Evolutionary conservation across 2,329 filamentous ascomycete genomes (phyloP).

Genomic region (Gliomastix tumulicola): DNA sequence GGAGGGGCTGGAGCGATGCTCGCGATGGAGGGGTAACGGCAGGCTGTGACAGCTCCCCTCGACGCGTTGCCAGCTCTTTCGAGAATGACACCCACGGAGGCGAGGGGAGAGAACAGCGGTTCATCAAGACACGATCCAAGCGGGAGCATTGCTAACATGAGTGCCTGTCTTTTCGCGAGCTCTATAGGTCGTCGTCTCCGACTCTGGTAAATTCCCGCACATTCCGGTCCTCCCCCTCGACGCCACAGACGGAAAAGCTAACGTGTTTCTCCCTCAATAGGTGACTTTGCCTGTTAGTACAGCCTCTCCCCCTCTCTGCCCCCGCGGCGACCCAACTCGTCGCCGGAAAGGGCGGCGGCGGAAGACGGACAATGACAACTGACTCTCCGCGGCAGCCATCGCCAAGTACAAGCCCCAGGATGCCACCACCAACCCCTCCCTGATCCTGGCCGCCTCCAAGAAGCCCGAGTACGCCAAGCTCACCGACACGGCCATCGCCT

Average conservation of each 20-base stretch:
- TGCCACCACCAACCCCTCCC: constrained; percentile 98
- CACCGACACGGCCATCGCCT: constrained; percentile 77
- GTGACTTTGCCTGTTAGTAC: constrained; percentile 71
- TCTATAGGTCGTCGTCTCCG: constrained; percentile 87
- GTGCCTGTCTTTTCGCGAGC: background rate
- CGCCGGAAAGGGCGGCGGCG: constrained; percentile 1
- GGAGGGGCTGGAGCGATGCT: background rate
- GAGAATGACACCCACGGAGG: no score
- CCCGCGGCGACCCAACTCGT: no score
- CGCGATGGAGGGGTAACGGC: background rate
- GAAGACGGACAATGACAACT: constrained; percentile 8
- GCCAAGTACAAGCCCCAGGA: constrained; percentile 99
- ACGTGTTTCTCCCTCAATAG: constrained; percentile 36
- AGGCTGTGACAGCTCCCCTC: no score
- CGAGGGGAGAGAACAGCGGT: no score
- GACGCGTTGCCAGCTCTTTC: no score
- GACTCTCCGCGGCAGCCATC: constrained; percentile 60
- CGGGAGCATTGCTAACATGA: constrained; percentile 4
- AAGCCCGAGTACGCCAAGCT: constrained; percentile 93
- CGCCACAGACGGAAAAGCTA: no score
- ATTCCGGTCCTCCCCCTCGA: constrained; percentile 5
- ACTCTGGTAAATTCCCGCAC: constrained; percentile 68
- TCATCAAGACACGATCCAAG: no score
- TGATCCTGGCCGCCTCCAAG: constrained; percentile 97
- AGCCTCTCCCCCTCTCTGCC: constrained; percentile 4